Evolutionary conservation across 768 basidiomycete genomes (phyloP).

Genomic region (Agaricus sinodeliciosus): DNA sequence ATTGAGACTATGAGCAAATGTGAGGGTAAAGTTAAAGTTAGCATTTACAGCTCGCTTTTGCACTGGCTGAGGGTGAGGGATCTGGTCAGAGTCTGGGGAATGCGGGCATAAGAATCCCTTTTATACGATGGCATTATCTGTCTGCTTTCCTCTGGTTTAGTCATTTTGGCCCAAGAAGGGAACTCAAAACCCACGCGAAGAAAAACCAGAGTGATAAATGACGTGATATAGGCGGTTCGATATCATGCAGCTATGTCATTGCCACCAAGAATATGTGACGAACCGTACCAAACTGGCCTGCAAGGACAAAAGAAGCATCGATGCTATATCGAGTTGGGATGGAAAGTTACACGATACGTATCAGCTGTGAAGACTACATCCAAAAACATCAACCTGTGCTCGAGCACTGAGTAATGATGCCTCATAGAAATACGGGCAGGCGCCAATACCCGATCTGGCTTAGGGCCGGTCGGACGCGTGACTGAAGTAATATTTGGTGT

Average conservation of each 20-base stretch:
- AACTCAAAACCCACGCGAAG: too few relatives aligned
- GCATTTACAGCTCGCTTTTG: neutral
- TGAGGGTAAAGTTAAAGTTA: neutral
- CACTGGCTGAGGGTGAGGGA: neutral
- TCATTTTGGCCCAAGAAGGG: neutral
- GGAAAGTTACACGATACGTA: neutral
- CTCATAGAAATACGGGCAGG: constrained; percentile 1
- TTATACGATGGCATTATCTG: neutral
- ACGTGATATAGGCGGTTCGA: neutral
- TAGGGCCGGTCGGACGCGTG: constrained; percentile 9
- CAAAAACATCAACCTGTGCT: too few relatives aligned
- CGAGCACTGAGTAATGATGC: neutral
- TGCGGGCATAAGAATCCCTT: neutral
- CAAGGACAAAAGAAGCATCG: constrained; percentile 17
- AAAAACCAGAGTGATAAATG: constrained; percentile 7
- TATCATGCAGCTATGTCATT: neutral
- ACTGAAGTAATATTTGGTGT: constrained; percentile 6
- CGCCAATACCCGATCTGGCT: neutral
- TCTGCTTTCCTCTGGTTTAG: neutral
- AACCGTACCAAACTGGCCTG: neutral
- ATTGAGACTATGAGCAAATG: neutral
- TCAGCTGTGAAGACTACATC: too few relatives aligned
- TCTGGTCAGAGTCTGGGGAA: neutral
- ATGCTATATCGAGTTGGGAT: neutral
- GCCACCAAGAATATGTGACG: neutral